phyloP scores from a whole-genome alignment of 768 basidiomycete genomes.

The Pleurotus sapidus region DNA sequence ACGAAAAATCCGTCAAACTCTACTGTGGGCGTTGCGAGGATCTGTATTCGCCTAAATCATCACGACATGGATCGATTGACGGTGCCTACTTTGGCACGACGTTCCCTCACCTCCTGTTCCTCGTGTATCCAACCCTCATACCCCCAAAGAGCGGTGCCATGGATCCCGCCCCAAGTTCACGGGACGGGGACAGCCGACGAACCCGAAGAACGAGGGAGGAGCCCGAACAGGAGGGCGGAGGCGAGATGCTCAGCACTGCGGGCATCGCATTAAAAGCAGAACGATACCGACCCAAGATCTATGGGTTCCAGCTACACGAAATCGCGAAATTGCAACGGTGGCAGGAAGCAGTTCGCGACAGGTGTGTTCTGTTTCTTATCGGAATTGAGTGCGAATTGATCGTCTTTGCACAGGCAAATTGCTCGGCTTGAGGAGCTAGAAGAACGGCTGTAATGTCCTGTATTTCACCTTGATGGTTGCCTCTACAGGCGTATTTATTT shows the following conservation, averaged over 20 bases:
- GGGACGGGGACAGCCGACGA: conserved; percentile 25
- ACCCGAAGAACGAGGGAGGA: conserved; percentile 44
- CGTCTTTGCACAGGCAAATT: conserved; percentile 36
- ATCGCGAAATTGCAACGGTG: conserved; percentile 90
- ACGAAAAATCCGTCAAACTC: conserved; percentile 98
- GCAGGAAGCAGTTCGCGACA: conserved; percentile 92
- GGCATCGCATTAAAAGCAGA: conserved; percentile 87
- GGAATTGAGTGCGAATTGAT: background rate
- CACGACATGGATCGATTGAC: conserved; percentile 95
- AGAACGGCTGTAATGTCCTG: conserved; percentile 12
- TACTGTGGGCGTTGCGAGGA: conserved; percentile 99
- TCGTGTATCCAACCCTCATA: conserved; percentile 93
- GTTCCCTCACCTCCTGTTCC: conserved; percentile 95
- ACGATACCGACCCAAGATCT: conserved; percentile 88
- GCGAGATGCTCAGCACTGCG: conserved; percentile 74
- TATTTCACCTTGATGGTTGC: conserved; percentile 31
- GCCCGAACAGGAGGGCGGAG: conserved; percentile 57
- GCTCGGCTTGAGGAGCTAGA: conserved; percentile 46
- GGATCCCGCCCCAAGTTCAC: conserved; percentile 26
- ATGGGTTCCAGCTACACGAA: conserved; percentile 96
- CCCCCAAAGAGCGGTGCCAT: conserved; percentile 69
- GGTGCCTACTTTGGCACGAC: conserved; percentile 99
- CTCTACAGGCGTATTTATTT: conserved; percentile 71
- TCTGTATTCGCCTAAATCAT: conserved; percentile 96
- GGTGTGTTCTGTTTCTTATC: conserved; percentile 41